A percentile compares a stretch with the other conserved stretches of the same genome.
phyloP scores from a whole-genome alignment of 306 rosid genomes.

The Trifolium fragiferum region DNA sequence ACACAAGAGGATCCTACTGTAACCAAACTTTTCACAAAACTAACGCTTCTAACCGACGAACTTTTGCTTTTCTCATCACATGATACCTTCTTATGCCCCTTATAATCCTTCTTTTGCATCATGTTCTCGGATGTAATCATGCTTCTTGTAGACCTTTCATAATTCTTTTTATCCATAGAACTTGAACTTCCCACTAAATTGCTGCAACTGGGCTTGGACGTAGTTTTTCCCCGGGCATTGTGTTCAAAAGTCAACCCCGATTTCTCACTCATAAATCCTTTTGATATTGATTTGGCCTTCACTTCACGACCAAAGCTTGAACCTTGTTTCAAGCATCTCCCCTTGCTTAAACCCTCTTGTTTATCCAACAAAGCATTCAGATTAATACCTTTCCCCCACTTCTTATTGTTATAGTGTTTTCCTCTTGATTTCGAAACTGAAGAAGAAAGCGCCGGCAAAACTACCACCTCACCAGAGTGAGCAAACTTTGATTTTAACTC shows the following conservation, averaged over 20 bases:
- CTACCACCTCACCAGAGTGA: constrained; percentile 49
- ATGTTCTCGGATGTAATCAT: constrained; percentile 54
- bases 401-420: constrained; percentile 60
- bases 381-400: constrained; percentile 51
- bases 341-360: constrained; percentile 41
- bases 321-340: constrained; percentile 42
- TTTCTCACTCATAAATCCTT: constrained; percentile 45
- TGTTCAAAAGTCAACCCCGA: constrained; percentile 43
- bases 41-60: constrained; percentile 47
- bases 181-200: constrained; percentile 39
- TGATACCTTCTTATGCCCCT: constrained; percentile 49
- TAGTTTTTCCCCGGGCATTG: constrained; percentile 43
- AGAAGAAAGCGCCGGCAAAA: constrained; percentile 62
- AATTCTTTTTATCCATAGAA: constrained; percentile 45
- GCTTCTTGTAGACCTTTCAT: constrained; percentile 53
- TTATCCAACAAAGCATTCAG: constrained; percentile 48
- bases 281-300: constrained; percentile 50
- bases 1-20: constrained; percentile 47
- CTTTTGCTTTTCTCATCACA: constrained; percentile 42
- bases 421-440: constrained; percentile 87
- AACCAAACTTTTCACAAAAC: constrained; percentile 55
- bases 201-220: constrained; percentile 40
- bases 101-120: constrained; percentile 43
- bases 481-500: constrained; percentile 66
- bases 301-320: constrained; percentile 45